Evolutionary conservation across 2,329 filamentous ascomycete genomes (phyloP).

Genomic region (Coniella vitis): DNA sequence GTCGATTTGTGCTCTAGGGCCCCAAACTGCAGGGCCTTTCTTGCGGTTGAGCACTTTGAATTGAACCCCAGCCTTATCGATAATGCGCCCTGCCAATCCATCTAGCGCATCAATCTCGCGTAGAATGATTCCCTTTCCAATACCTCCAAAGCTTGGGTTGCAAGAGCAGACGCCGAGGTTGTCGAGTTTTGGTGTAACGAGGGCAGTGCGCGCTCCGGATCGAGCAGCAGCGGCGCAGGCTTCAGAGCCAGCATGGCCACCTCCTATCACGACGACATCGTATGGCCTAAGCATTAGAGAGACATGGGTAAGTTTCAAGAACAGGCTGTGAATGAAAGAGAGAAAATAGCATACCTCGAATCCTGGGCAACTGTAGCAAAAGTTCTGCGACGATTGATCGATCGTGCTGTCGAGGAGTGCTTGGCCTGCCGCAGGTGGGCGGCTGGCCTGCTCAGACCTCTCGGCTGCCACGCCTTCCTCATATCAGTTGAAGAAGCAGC

Average conservation of each 20-base stretch:
- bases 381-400: slow-evolving; percentile 15
- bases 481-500: slow-evolving; percentile 17
- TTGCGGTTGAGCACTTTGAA: slow-evolving; percentile 82
- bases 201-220: slow-evolving; percentile 77
- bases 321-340: not conserved
- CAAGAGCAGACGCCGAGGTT: slow-evolving; percentile 95
- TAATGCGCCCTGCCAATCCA: slow-evolving; percentile 77
- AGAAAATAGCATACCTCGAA: slow-evolving; percentile 20
- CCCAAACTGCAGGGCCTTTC: slow-evolving; percentile 96
- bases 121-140: slow-evolving; percentile 94
- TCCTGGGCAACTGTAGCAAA: slow-evolving; percentile 28
- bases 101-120: slow-evolving; percentile 93
- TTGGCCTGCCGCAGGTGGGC: slow-evolving; percentile 13
- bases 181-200: slow-evolving; percentile 80
- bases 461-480: slow-evolving; percentile 26
- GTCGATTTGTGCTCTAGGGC: slow-evolving; percentile 93
- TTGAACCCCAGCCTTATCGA: slow-evolving; percentile 92
- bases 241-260: slow-evolving; percentile 92
- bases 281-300: slow-evolving; percentile 50
- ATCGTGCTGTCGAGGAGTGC: slow-evolving; percentile 6
- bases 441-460: slow-evolving; percentile 22
- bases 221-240: slow-evolving; percentile 87
- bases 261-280: slow-evolving; percentile 93
- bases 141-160: slow-evolving; percentile 96
- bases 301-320: not conserved